A percentile compares a stretch with the other conserved stretches of the same genome.
Evolutionary conservation across 108 stramenopile species (phyloP).

Genomic region (Skeletonema marinoi): DNA sequence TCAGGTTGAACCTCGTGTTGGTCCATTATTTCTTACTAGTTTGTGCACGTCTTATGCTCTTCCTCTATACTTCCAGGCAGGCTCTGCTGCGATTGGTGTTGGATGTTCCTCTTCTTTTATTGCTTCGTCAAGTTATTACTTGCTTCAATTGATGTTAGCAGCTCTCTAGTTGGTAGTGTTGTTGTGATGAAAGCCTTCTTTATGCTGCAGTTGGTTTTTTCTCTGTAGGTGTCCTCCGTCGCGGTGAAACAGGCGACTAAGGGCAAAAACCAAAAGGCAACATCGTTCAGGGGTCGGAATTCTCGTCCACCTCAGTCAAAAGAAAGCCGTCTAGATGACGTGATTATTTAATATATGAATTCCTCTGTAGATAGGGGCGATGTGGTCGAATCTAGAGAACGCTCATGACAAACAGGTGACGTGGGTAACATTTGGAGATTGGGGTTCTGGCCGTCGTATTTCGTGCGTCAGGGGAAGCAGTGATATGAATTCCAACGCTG

Average conservation of each 20-base stretch:
- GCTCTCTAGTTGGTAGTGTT: not conserved
- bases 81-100: not conserved
- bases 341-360: not conserved
- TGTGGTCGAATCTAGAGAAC: not conserved
- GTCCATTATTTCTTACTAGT: not conserved
- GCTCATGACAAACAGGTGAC: not conserved
- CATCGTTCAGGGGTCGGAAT: not conserved
- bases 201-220: not conserved
- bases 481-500: not conserved
- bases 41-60: not conserved
- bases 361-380: not conserved
- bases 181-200: not conserved
- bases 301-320: not conserved
- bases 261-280: not conserved
- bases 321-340: not conserved
- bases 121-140: not conserved
- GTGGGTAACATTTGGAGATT: not conserved
- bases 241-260: too few relatives aligned
- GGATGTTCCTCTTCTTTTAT: not conserved
- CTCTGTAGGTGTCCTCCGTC: not conserved
- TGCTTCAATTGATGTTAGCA: not conserved
- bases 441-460: not conserved
- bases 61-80: not conserved
- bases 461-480: not conserved
- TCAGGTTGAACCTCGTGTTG: not conserved